phyloP scores from a whole-genome alignment of 2,329 filamentous ascomycete genomes.

The Talaromyces sp. region DNA sequence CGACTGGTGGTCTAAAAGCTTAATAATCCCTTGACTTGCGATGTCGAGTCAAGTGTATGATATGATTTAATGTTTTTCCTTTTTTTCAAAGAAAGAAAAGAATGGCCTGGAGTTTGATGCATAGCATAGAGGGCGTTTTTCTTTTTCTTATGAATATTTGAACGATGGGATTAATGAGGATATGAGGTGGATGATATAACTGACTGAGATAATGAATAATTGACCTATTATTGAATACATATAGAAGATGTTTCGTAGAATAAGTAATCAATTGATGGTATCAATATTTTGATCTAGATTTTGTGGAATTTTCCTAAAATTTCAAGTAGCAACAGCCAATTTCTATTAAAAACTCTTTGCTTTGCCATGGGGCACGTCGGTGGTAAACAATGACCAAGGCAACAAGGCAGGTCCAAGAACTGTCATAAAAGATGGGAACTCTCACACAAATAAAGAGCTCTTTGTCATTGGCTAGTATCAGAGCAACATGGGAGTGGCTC shows the following conservation, averaged over 20 bases:
- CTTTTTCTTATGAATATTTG: background rate
- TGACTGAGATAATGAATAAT: background rate
- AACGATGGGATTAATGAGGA: background rate
- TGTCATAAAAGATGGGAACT: background rate
- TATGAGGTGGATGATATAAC: background rate
- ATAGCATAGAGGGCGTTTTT: conserved; percentile 1
- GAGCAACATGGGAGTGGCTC: background rate
- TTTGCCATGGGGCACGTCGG: no score
- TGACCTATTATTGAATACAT: background rate
- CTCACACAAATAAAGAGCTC: background rate
- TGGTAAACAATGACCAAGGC: background rate
- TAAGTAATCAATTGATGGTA: no score
- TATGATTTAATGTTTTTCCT: background rate
- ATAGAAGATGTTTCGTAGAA: no score
- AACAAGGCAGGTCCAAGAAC: background rate
- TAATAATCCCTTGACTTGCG: background rate
- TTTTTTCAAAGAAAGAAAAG: background rate
- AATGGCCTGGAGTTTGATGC: conserved; percentile 1
- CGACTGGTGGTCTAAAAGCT: conserved; percentile 25
- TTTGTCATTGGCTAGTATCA: background rate
- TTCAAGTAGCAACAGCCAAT: no score
- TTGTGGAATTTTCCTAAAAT: background rate
- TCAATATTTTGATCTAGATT: no score
- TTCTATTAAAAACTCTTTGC: no score
- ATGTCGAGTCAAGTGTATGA: conserved; percentile 3